A percentile compares a stretch with the other conserved stretches of the same genome.
These are phyloP conservation scores for Rhodotorula toruloides DNA, from an alignment of 768 basidiomycete genomes.

Conservation along the genomic window DNA sequence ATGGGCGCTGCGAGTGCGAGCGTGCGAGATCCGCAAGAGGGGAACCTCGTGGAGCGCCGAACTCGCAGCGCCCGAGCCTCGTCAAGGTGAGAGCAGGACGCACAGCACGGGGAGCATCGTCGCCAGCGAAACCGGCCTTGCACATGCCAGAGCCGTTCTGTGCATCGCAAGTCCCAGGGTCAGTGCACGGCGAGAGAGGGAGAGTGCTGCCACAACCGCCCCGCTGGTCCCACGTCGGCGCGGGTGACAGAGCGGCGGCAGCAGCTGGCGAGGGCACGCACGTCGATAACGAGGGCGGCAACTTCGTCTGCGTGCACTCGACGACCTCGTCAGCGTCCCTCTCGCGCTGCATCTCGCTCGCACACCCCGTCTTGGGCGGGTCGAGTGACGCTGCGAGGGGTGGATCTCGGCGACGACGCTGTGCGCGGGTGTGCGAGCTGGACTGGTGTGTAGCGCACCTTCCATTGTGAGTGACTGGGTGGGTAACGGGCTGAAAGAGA, in stretches of 20 bases:
- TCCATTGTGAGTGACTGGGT: slow-evolving; percentile 1
- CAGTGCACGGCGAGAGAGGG: background rate
- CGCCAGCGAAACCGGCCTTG: slow-evolving; percentile 86
- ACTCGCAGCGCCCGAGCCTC: background rate
- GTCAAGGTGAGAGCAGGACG: background rate
- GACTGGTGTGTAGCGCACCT: background rate
- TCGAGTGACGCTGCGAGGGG: background rate
- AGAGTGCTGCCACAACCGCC: too few relatives aligned
- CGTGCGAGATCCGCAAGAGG: too few relatives aligned
- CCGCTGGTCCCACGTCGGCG: too few relatives aligned
- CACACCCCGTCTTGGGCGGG: too few relatives aligned
- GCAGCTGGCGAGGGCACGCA: background rate
- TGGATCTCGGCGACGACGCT: background rate
- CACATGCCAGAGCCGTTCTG: slow-evolving; percentile 99
- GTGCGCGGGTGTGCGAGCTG: background rate
- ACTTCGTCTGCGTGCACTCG: slow-evolving; percentile 36
- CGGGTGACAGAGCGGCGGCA: background rate
- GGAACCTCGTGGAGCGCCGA: background rate
- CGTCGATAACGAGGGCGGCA: slow-evolving; percentile 45
- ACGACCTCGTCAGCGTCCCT: background rate
- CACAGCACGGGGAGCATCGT: slow-evolving; percentile 85
- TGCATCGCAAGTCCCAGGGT: slow-evolving; percentile 45
- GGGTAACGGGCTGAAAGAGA: background rate
- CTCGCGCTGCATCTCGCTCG: too few relatives aligned
- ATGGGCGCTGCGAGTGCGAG: too few relatives aligned